Conservation (phyloP, 78 protist species). For the Polysphondylium violaceum region DNA sequence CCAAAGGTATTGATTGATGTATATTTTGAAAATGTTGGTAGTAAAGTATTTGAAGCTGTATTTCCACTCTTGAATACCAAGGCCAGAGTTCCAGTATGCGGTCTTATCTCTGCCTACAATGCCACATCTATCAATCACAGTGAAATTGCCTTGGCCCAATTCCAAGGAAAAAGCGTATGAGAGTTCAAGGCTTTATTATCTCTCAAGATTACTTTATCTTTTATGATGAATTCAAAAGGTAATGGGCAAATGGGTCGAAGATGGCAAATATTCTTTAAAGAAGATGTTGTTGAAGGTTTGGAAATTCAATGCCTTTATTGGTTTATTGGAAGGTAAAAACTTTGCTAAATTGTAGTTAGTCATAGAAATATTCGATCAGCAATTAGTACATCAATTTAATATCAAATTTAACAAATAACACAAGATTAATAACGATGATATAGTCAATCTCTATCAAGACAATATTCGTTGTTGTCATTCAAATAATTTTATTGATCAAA, state of each 20-base stretch:
- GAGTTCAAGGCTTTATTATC: conserved; percentile 80
- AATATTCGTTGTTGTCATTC: too few relatives aligned
- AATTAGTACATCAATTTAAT: too few relatives aligned
- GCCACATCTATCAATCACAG: background rate
- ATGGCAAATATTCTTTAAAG: conserved; percentile 32
- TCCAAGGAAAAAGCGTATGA: conserved; percentile 17
- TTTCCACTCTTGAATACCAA: background rate
- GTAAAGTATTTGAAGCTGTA: conserved; percentile 69
- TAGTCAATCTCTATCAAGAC: too few relatives aligned
- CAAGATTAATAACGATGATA: too few relatives aligned
- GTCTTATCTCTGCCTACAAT: conserved; percentile 70
- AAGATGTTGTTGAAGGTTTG: conserved; percentile 62
- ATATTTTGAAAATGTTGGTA: conserved; percentile 89
- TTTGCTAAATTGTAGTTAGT: conserved; percentile 15
- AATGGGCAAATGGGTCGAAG: background rate
- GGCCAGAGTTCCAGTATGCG: conserved; percentile 79
- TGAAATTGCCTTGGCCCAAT: background rate
- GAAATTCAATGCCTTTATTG: conserved; percentile 60
- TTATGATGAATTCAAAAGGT: background rate
- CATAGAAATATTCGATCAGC: too few relatives aligned
- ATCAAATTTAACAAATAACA: too few relatives aligned
- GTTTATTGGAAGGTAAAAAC: background rate
- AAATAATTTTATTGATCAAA: too few relatives aligned
- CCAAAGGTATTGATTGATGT: conserved; percentile 71
- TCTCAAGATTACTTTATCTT: background rate